Base-by-base conservation (phyloP, 148 eudicot genomes). In the Pharnaceum exiguum region DNA sequence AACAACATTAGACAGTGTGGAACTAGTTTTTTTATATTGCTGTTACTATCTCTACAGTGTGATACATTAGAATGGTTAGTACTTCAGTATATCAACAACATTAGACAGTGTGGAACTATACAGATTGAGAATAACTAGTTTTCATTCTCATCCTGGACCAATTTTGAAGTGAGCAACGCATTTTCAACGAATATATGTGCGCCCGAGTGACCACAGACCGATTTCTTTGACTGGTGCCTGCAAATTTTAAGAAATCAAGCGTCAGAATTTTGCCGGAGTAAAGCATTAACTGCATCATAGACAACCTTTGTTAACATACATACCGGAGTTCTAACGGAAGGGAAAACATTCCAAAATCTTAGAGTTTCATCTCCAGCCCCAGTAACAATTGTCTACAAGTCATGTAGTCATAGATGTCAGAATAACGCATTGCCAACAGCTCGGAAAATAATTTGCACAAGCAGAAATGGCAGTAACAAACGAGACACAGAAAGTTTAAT, bases 321-420 rank as follows among this genome's bases (percentile, higher is more conserved):
- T 70, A 88, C 96, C 56, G 77, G 90, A 26, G 90, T 76, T 77
- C 86, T 93, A 36, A 77, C 48, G 15, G 99, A 93, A 43, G 99
- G 99, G 77, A 93, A 93, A 37, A 93, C 74, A 67, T 89, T 93
- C 99, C 99, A 93, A 65, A 93, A 93, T 37, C 99, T 63, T 32
- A 89, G 65, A 16, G 99, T 93, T 60, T 93, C 99, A 30, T 93
- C 99, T 39, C 99, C 96, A 22, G 99, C 99, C 55, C 96, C 99
- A 4, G 99, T 93, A 33, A 93, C 99, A 72, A 93, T 89, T 21
- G 99, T 89, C 95, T 90, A 78, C 71, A 70, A 10, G 30, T 3
- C 13, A 23, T 31, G 37, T 13, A 47, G 38, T 22, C 10, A 32
- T 18, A 35, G 8, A 35, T 12, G 7, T 42, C 26, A 26, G 16